Conservation (phyloP, 306 rosid genomes). For the Mimosa pudica region DNA sequence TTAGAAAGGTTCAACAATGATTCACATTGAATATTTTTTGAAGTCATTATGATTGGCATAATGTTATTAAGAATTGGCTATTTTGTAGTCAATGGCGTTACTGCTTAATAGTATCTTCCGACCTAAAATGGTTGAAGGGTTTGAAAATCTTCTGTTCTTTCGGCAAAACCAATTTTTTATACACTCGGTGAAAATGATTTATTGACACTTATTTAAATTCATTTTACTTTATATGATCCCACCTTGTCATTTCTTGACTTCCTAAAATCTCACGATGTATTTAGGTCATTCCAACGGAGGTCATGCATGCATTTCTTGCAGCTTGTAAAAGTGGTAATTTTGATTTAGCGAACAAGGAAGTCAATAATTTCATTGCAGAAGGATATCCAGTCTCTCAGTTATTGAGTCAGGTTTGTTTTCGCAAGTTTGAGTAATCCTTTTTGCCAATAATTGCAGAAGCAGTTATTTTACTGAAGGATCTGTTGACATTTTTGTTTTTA, state of each 20-base stretch:
- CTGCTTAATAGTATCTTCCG: background rate
- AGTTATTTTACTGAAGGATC: slow-evolving; percentile 19
- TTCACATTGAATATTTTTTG: background rate
- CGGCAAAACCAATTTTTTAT: background rate
- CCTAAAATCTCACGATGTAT: slow-evolving; percentile 30
- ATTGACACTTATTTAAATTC: background rate
- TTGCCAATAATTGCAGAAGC: slow-evolving; percentile 9
- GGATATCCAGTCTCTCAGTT: slow-evolving; percentile 95
- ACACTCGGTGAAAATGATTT: background rate
- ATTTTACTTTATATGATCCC: background rate
- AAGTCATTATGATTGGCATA: slow-evolving; percentile 7
- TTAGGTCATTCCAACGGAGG: slow-evolving; percentile 73
- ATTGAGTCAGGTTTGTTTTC: slow-evolving; percentile 64
- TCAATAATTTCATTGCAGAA: slow-evolving; percentile 80
- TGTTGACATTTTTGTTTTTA: background rate
- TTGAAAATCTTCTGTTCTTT: slow-evolving; percentile 9
- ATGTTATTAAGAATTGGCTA: slow-evolving; percentile 13
- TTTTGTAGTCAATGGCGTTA: background rate
- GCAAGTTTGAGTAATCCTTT: slow-evolving; percentile 17
- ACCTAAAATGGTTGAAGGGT: slow-evolving; percentile 14
- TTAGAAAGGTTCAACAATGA: background rate
- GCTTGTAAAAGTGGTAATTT: slow-evolving; percentile 88
- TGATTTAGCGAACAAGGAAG: slow-evolving; percentile 89
- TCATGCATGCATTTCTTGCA: slow-evolving; percentile 53
- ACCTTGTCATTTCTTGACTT: slow-evolving; percentile 23